Evolutionary conservation across 1,284 basidiomycete genomes (phyloP), one percentile per base, ranked within the genome.

Genomic region (Rhodotorula sp.): DNA sequence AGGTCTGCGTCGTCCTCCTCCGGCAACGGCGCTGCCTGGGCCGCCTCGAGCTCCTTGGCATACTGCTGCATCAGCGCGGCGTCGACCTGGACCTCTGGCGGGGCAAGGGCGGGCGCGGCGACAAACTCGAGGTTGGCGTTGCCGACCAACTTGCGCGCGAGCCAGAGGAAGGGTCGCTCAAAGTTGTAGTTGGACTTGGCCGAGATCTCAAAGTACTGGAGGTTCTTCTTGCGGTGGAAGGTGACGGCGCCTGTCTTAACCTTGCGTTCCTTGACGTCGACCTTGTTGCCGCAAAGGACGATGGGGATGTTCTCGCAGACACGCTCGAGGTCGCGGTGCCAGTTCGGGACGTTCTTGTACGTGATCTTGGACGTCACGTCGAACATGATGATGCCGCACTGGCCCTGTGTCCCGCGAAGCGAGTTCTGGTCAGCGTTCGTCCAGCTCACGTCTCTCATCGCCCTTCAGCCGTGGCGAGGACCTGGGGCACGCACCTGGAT

Each of bases 311-410:
- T 96, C 84, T 99, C 95, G 83, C 96, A 99, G 62, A 99, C 96
- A 76, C 96, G 92, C 85, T 99, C 96, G 78, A 99, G 68, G 64
- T 74, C 73, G 81, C 96, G 90, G 86, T 98, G 94, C 96, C 96
- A 99, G 87, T 99, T 99, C 78, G 96, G 96, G 53, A 99, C 96
- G 83, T 99, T 99, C 87, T 99, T 99, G 87, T 99, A 99, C 66
- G 96, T 99, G 87, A 99, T 99, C 79, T 96, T 90, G 66, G 94
- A 95, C 70, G 96, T 99, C 73, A 99, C 96, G 81, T 99, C 96
- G 84, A 99, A 99, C 96, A 99, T 99, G 88, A 99, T 99, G 85
- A 99, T 99, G 81, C 96, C 96, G 80, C 94, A 99, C 83, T 99
- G 94, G 78, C 96, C 96, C 70, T 76, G 73, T 39, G 27, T 9